Conservation (phyloP, 1,139 yeast species). For the Nakaseomyces delphensis region DNA sequence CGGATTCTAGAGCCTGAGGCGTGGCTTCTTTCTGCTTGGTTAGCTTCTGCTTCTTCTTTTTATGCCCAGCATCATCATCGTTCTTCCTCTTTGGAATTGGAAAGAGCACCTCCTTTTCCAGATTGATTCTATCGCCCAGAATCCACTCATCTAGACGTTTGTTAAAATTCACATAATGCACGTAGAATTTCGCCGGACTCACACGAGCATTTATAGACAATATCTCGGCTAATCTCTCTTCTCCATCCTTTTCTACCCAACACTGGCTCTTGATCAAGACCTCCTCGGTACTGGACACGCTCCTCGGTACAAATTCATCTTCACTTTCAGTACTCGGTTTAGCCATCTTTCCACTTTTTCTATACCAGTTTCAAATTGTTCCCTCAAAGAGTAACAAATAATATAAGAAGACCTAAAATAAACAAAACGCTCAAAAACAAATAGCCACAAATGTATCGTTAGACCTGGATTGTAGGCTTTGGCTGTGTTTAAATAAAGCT, state of each 20-base stretch:
- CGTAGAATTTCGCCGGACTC: slow-evolving; percentile 75
- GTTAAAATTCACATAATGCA: slow-evolving; percentile 89
- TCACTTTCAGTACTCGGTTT: slow-evolving; percentile 15
- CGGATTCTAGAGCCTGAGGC: slow-evolving; percentile 17
- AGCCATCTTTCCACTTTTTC: neutral
- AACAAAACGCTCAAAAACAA: no score
- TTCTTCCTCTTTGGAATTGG: slow-evolving; percentile 53
- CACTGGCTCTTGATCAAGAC: slow-evolving; percentile 69
- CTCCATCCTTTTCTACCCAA: slow-evolving; percentile 72
- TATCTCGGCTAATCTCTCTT: slow-evolving; percentile 73
- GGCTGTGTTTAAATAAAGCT: no score
- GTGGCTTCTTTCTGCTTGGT: slow-evolving; percentile 25
- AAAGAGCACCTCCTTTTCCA: slow-evolving; percentile 53
- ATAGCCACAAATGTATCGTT: no score
- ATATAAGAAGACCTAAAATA: no score
- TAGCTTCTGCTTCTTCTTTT: slow-evolving; percentile 17
- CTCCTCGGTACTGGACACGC: slow-evolving; percentile 37
- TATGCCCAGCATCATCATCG: slow-evolving; percentile 29
- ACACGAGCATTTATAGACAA: slow-evolving; percentile 68
- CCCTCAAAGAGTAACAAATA: no score
- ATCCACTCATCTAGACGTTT: slow-evolving; percentile 96
- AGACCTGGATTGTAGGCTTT: no score
- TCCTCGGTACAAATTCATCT: slow-evolving; percentile 22
- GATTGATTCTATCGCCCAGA: slow-evolving; percentile 58
- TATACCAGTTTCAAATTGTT: no score